Evolutionary conservation across 148 eudicot genomes (phyloP), one percentile per base, ranked within the genome.

Genomic region (Silene conica): DNA sequence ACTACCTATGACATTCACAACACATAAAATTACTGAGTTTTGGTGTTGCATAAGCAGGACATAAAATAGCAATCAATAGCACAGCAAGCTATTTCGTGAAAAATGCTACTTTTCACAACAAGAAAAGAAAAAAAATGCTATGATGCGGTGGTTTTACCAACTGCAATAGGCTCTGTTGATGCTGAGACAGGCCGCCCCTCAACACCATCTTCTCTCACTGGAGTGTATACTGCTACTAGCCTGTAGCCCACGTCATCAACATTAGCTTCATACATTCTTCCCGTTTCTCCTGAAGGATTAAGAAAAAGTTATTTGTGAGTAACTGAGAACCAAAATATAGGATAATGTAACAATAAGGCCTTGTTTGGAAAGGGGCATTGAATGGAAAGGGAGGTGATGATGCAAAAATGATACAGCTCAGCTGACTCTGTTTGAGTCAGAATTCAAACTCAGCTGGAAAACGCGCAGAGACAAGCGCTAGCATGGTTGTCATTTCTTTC

Each of bases 241-340:
- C 99, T 83, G 82, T 95, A 95, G 22, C 99, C 99, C 72, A 95
- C 99, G 78, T 95, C 99, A 84, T 95, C 99, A 67, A 95, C 99
- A 86, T 90, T 92, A 66, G 96, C 93, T 88, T 95, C 99, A 74
- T 95, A 95, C 99, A 95, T 95, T 79, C 96, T 92, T 70, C 99
- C 96, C 10, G 89, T 89, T 79, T 95, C 97, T 70, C 97, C 99
- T 95, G 82, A 43, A 85, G 78, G 57, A 72, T 45, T n/a, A 74
- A 63, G 31, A n/a, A 71, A 13, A 43, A 52, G n/a, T 41, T 48
- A 73, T 62, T 63, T 69, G 5, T 18, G 56, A 75, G 19, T 19
- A 56, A 20, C 25, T 18, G 56, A 75, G 19, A 25, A 56, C 26
- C 25, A 61, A 52, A 56, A 48, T 41, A 18, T 57, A 46, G 15